Base-by-base conservation (phyloP, 371 early-diverging fungal genomes). In the Caulochytrium protostelioides region DNA sequence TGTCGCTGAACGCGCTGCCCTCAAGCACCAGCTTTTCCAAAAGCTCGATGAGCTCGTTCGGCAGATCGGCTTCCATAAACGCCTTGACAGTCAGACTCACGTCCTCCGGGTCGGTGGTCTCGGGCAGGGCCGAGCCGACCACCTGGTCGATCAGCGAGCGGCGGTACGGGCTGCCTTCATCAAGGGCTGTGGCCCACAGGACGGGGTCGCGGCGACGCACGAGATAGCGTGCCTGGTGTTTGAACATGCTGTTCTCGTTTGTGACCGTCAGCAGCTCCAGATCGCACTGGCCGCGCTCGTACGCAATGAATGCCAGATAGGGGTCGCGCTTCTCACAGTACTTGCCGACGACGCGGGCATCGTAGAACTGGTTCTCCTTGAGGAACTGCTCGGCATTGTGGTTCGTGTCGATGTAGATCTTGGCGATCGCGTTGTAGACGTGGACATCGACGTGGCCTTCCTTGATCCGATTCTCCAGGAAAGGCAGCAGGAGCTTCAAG, bases 241-340 rank as follows among this genome's bases (percentile, higher is more conserved):
- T 95, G 63, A 87, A 94, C 97, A 95, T 95, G 30, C 78, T 67
- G 59, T 90, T 90, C 41, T 87, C 85, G 59, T 80, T 86, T 13
- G 97, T 91, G 42, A 95, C 72, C 23, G 76, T 69, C 41, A 95
- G 66, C 33, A 94, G 59, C 50, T 91, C 91, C 35, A 68, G 59
- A 45, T 95, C 94, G 47, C 91, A 89, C 52, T 79, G 79, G 17
- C 94, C 92, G 44, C 83, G 75, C 49, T 84, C 74, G 56, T 94
- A 95, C 32, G 87, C 84, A 34, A 91, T 75, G 37, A 68, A 92
- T 6, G 97, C 97, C 32, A 95, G 67, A 42, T 81, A 77, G 16
- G 97, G 97, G 49, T 95, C 94, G 34, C 90, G 75, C 70, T 86
- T 86, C 52, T 92, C 97, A 62, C 92, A 90, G 67, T 89, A 87